Conservation (phyloP, 257 asterid genomes). For the Striga asiatica region DNA sequence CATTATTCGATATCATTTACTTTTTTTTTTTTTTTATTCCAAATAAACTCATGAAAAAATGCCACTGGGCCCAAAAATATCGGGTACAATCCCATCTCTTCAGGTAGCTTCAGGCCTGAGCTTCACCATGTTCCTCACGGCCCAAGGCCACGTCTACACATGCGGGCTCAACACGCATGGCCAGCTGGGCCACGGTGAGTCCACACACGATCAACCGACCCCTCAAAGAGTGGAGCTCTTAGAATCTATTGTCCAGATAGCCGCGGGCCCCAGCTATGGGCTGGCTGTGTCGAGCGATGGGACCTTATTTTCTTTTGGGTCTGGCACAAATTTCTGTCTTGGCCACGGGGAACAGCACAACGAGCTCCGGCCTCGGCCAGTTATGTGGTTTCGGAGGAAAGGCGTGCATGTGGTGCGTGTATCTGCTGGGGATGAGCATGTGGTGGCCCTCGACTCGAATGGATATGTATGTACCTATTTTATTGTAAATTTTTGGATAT, state of each 20-base stretch:
- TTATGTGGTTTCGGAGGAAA: constrained; percentile 50
- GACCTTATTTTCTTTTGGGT: constrained; percentile 66
- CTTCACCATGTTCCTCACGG: constrained; percentile 70
- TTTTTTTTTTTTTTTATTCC: neutral
- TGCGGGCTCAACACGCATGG: constrained; percentile 71
- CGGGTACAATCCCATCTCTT: constrained; percentile 4
- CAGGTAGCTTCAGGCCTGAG: constrained; percentile 83
- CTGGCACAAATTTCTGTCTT: constrained; percentile 75
- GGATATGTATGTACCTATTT: constrained; percentile 41
- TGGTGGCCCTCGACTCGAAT: constrained; percentile 74
- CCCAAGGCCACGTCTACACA: constrained; percentile 59
- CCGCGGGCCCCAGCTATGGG: constrained; percentile 68
- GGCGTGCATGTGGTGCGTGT: constrained; percentile 52
- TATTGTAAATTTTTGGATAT: neutral
- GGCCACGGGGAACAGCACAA: constrained; percentile 85
- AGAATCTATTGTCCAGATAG: constrained; percentile 43
- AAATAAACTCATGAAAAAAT: too few species aligned
- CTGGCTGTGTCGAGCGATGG: constrained; percentile 61
- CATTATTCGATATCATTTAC: neutral
- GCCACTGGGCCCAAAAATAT: neutral
- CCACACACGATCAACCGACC: constrained; percentile 44
- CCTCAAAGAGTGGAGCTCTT: constrained; percentile 44
- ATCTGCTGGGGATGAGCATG: constrained; percentile 87
- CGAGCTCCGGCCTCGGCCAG: constrained; percentile 56
- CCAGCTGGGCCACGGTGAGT: constrained; percentile 86